Base-by-base conservation (phyloP, 495 filamentous ascomycete genomes). In the Eremomyces bilateralis region DNA sequence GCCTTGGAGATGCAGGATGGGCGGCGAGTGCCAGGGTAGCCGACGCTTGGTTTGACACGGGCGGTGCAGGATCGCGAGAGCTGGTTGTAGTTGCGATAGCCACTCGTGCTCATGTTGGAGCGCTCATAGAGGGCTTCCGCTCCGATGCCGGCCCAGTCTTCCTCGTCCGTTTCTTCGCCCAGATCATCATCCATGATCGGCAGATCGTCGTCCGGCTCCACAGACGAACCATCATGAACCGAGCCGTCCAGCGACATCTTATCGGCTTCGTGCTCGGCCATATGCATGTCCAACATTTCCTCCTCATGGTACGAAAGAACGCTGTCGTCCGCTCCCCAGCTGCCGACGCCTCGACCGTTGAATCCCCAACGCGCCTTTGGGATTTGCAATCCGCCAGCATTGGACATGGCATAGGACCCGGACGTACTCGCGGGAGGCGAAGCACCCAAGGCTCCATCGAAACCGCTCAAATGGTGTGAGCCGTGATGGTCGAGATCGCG, bases 131-230 rank as follows among this genome's bases (percentile, higher is more conserved):
- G 64, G 30, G 81, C 75, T 15, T 73, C 80, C 15, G 84, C 79
- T 19, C 83, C 85, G 31, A 93, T 80, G 37, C 74, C 71, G 15
- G 80, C 82, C 83, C 83, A 92, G 57, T 97, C 85, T 53, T 97
- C 88, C 42, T 93, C 82, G 53, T 97, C 88, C n/a, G 88, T 95
- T 34, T 73, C 64, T 49, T 90, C 80, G 43, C 77, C 75, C 27
- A 30, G 11, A 42, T 76, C 73, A 36, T 80, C 70, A 48, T 76
- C 68, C 45, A 62, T 61, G 46, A 76, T 70, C 15, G 44, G 57
- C n/a, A 61, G 46, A 28, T 73, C 24, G 25, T 62, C 70, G 18
- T 73, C 71, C n/a, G n/a, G n/a, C n/a, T n/a, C n/a, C n/a, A n/a
- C n/a, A n/a, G n/a, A n/a, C n/a, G n/a, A n/a, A n/a, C n/a, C n/a